phyloP scores from a whole-genome alignment of 2,329 filamentous ascomycete species.

The Fusarium verticillioides region DNA sequence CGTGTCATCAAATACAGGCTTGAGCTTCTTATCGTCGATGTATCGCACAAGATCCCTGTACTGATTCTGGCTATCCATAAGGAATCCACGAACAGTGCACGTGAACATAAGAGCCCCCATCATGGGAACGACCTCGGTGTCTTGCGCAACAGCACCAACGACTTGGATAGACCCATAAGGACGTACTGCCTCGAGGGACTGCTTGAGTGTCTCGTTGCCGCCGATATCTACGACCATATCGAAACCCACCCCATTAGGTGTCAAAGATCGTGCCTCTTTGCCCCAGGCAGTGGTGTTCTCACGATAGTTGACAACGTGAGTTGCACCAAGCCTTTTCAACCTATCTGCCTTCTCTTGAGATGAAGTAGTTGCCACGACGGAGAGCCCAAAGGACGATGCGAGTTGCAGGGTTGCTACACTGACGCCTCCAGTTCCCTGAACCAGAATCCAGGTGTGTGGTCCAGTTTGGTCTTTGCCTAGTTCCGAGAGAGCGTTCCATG shows the following conservation, averaged over 20 bases:
- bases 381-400: slow-evolving; percentile 62
- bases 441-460: slow-evolving; percentile 48
- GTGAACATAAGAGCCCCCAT: slow-evolving; percentile 40
- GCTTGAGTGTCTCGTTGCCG: slow-evolving; percentile 68
- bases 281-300: slow-evolving; percentile 66
- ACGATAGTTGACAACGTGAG: slow-evolving; percentile 71
- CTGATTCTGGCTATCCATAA: slow-evolving; percentile 43
- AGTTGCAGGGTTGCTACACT: slow-evolving; percentile 52
- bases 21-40: slow-evolving; percentile 48
- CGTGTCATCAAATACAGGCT: slow-evolving; percentile 47
- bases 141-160: slow-evolving; percentile 47
- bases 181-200: slow-evolving; percentile 63
- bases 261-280: slow-evolving; percentile 62
- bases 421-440: slow-evolving; percentile 55
- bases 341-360: slow-evolving; percentile 64
- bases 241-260: slow-evolving; percentile 61
- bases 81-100: slow-evolving; percentile 46
- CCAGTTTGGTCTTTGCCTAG: slow-evolving; percentile 55
- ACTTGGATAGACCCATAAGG: slow-evolving; percentile 49
- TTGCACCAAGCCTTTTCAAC: slow-evolving; percentile 66
- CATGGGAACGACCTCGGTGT: slow-evolving; percentile 37
- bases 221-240: slow-evolving; percentile 75
- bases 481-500: slow-evolving; percentile 64
- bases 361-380: slow-evolving; percentile 69
- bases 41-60: slow-evolving; percentile 46